Percentiles rank a stretch among this genome's conserved stretches.
Conservation (phyloP, 2,329 filamentous ascomycete genomes). For the Huntiella decipiens region DNA sequence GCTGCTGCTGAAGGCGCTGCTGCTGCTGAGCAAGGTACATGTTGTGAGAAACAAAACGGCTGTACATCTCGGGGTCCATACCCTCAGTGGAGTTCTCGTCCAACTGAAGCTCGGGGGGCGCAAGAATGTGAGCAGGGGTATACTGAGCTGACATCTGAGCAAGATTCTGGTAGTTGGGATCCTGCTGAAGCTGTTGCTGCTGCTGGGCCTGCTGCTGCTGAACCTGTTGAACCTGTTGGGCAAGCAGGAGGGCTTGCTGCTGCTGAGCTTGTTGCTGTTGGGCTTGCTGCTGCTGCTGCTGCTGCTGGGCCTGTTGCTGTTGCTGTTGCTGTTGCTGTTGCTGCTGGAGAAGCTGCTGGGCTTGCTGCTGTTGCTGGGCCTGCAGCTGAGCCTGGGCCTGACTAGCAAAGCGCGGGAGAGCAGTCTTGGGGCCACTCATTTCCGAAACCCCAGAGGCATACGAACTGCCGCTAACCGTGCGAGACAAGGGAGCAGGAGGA, state of each 20-base stretch:
- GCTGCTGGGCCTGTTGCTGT: constrained; percentile 57
- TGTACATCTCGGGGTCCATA: constrained; percentile 73
- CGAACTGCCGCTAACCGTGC: constrained; percentile 27
- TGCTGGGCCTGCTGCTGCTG: constrained; percentile 17
- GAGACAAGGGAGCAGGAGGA: constrained; percentile 24
- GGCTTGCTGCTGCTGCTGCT: constrained; percentile 51
- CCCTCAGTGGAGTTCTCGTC: constrained; percentile 48
- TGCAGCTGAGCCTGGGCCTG: constrained; percentile 9
- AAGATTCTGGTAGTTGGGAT: constrained; percentile 17
- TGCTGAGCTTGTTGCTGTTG: constrained; percentile 28
- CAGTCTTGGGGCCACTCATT: constrained; percentile 32
- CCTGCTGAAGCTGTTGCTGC: constrained; percentile 13
- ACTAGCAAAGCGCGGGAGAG: constrained; percentile 28
- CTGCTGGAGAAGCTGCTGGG: constrained; percentile 16
- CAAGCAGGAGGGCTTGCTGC: constrained; percentile 18
- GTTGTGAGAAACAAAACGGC: constrained; percentile 79
- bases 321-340: constrained; percentile 19
- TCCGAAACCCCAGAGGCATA: constrained; percentile 25
- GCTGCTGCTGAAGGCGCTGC: constrained; percentile 83
- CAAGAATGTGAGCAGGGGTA: constrained; percentile 78
- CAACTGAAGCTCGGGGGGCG: constrained; percentile 63
- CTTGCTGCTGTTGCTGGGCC: constrained; percentile 11
- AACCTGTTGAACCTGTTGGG: constrained; percentile 7
- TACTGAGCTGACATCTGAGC: constrained; percentile 27
- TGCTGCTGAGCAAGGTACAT: constrained; percentile 86